A percentile compares a stretch with the other conserved stretches of the same genome.
Conservation (phyloP, 495 filamentous ascomycete genomes). For the Penicillium angulare region DNA sequence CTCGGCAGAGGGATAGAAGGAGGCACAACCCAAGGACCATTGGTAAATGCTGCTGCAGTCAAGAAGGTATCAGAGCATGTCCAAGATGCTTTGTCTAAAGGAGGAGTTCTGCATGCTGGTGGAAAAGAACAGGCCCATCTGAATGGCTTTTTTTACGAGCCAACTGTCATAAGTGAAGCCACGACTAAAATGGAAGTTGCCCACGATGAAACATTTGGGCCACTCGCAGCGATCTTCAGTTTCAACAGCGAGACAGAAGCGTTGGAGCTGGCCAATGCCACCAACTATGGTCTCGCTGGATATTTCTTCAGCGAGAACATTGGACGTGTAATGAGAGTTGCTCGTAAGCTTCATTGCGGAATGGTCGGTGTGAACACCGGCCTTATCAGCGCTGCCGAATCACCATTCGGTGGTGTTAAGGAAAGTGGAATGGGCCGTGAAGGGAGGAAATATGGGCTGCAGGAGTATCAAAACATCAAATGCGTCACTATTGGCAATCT, state of each 20-base stretch:
- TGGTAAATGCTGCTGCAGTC: conserved; percentile 69
- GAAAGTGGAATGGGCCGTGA: conserved; percentile 7
- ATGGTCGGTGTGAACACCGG: conserved; percentile 10
- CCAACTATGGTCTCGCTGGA: conserved; percentile 29
- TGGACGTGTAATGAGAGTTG: conserved; percentile 16
- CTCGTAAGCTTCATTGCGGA: conserved; percentile 15
- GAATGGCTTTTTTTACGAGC: conserved; percentile 62
- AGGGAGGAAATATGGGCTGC: conserved; percentile 3
- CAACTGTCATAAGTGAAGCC: conserved; percentile 67
- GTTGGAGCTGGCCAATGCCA: conserved; percentile 22
- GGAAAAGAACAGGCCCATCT: conserved; percentile 16
- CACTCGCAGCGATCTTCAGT: conserved; percentile 19
- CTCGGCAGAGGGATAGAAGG: conserved; percentile 67
- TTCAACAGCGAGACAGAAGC: conserved; percentile 31
- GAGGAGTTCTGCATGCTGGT: conserved; percentile 21
- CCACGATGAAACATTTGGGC: conserved; percentile 33
- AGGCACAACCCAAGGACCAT: conserved; percentile 67
- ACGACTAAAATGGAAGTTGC: conserved; percentile 40
- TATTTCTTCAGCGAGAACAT: conserved; percentile 31
- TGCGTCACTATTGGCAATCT: conserved; percentile 2
- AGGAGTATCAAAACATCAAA: conserved; percentile 2
- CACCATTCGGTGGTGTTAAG: conserved; percentile 6
- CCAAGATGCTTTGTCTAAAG: conserved; percentile 60
- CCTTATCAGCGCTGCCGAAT: background rate
- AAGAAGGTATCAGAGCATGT: conserved; percentile 70